Evolutionary conservation across 2,329 filamentous ascomycete species (phyloP).

Genomic region (Ustulina deusta): DNA sequence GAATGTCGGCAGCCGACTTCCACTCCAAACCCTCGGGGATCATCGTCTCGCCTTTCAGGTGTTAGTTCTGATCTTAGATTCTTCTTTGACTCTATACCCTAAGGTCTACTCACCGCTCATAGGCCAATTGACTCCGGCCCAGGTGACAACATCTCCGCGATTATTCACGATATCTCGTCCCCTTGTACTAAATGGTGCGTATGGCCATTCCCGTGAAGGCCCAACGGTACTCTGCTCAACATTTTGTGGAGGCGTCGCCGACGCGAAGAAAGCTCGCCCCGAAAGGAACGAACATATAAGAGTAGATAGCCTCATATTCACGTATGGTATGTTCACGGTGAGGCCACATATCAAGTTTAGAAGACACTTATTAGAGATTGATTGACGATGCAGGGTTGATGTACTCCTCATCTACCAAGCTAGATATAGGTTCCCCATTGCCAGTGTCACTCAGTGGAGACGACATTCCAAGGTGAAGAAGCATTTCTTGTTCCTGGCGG

Average conservation of each 20-base stretch:
- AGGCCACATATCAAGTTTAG: neutral
- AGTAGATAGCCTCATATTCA: slow-evolving; percentile 39
- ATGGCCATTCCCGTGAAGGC: slow-evolving; percentile 50
- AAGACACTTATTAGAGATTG: neutral
- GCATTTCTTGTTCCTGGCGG: neutral
- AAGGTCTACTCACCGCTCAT: slow-evolving; percentile 49
- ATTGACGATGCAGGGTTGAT: slow-evolving; percentile 16
- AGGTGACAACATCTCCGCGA: slow-evolving; percentile 53
- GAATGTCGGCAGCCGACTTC: slow-evolving; percentile 61
- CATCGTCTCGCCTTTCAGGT: slow-evolving; percentile 61
- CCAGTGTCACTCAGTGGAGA: neutral
- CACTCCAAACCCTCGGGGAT: slow-evolving; percentile 68
- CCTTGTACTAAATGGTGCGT: slow-evolving; percentile 55
- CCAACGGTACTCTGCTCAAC: slow-evolving; percentile 27
- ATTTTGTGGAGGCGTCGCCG: slow-evolving; percentile 36
- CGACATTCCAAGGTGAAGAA: slow-evolving; percentile 5
- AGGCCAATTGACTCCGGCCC: slow-evolving; percentile 55
- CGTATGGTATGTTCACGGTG: neutral
- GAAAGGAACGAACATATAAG: slow-evolving; percentile 37
- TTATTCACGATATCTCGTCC: slow-evolving; percentile 55
- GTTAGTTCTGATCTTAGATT: slow-evolving; percentile 5
- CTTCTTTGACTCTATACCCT: neutral
- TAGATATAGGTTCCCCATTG: neutral
- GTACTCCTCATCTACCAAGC: slow-evolving; percentile 14
- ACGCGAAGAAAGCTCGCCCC: slow-evolving; percentile 37